phyloP scores from a whole-genome alignment of 2,329 filamentous ascomycete species.

The Aspergillus costaricaensis region DNA sequence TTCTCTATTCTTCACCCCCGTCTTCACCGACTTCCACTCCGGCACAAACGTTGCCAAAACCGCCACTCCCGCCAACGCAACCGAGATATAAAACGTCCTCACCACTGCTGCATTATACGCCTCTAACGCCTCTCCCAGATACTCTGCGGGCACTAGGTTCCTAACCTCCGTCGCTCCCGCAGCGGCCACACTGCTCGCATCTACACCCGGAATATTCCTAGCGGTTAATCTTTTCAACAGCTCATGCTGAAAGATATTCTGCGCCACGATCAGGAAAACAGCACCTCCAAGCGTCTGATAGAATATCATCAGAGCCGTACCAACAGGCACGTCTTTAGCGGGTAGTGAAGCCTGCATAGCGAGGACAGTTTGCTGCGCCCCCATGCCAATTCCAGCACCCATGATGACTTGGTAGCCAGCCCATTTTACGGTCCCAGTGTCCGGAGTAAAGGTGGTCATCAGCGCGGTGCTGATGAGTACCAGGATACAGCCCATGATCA shows the following conservation, averaged over 20 bases:
- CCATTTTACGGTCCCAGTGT: not conserved
- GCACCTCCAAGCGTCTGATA: conserved; percentile 37
- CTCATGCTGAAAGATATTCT: conserved; percentile 32
- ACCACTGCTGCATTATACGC: conserved; percentile 2
- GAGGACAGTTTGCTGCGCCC: conserved; percentile 19
- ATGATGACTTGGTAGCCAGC: conserved; percentile 13
- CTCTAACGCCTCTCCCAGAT: not conserved
- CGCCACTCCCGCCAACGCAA: not conserved
- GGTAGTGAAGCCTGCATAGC: conserved; percentile 38
- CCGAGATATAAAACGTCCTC: not conserved
- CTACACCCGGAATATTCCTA: not conserved
- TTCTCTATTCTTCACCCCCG: no score
- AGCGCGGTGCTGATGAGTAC: not conserved
- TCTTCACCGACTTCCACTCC: not conserved
- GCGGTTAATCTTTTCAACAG: not conserved
- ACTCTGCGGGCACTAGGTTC: not conserved
- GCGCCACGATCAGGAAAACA: conserved; percentile 53
- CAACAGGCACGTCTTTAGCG: conserved; percentile 35
- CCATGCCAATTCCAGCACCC: conserved; percentile 13
- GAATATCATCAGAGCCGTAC: conserved; percentile 38
- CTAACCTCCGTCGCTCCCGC: not conserved
- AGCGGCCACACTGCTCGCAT: not conserved
- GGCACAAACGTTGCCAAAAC: not conserved
- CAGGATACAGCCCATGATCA: not conserved
- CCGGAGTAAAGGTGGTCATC: not conserved